Percentiles rank a stretch among this genome's conserved stretches.
phyloP scores from a whole-genome alignment of 2,329 filamentous ascomycete species.

The Fonsecaea pugnacius region DNA sequence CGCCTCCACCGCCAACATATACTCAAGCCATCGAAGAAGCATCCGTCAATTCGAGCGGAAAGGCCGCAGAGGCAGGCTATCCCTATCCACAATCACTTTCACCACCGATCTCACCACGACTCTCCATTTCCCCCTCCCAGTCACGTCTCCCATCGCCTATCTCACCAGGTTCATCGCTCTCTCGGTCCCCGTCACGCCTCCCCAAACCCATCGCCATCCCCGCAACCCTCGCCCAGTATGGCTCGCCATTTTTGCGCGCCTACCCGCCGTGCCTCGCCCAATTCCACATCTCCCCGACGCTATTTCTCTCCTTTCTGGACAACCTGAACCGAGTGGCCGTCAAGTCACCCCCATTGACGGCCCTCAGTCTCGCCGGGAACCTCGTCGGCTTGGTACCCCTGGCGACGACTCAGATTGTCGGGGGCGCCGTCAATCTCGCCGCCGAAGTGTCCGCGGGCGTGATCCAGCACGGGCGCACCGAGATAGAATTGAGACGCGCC shows the following conservation, averaged over 20 bases:
- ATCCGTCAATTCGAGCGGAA: not conserved
- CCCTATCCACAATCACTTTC: not conserved
- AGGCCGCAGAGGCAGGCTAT: not conserved
- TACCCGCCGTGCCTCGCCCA: conserved; percentile 26
- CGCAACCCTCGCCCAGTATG: not conserved
- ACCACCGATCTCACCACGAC: not conserved
- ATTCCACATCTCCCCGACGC: conserved; percentile 57
- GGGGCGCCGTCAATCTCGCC: conserved; percentile 36
- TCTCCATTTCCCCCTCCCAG: not conserved
- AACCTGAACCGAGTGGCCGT: conserved; percentile 38
- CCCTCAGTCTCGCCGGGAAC: conserved; percentile 39
- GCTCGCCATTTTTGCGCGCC: conserved; percentile 21
- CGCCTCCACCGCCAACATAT: not conserved
- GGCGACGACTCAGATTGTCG: conserved; percentile 38
- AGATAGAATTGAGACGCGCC: conserved; percentile 35
- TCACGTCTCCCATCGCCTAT: not conserved
- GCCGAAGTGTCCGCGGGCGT: conserved; percentile 36
- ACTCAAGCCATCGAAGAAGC: not conserved
- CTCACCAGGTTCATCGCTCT: not conserved
- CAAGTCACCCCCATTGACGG: conserved; percentile 39
- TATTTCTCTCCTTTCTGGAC: conserved; percentile 39
- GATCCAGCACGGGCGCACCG: conserved; percentile 38
- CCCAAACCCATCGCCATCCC: conserved; percentile 26
- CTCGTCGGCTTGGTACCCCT: conserved; percentile 38
- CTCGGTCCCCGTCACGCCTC: not conserved